These are phyloP conservation scores for Venturia oleaginea DNA, from an alignment of 2,329 filamentous ascomycete species.

Conservation along the genomic window DNA sequence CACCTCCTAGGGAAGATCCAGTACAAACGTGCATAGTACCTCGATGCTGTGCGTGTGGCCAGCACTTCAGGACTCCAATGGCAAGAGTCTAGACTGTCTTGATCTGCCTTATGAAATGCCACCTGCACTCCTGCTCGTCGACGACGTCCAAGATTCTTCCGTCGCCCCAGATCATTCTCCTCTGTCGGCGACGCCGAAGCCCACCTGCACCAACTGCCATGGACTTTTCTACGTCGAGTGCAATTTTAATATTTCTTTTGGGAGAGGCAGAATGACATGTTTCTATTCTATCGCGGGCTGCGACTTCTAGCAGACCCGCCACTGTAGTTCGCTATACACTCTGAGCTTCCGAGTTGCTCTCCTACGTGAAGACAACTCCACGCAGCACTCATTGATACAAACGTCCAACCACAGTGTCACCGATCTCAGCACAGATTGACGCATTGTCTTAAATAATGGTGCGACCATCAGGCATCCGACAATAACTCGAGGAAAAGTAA, in stretches of 20 bases:
- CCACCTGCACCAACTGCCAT: neutral
- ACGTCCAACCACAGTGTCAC: neutral
- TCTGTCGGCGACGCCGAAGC: neutral
- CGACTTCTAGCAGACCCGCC: neutral
- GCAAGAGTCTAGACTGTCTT: neutral
- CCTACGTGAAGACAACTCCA: neutral
- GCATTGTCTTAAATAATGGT: neutral
- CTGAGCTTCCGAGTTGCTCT: neutral
- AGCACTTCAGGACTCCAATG: neutral
- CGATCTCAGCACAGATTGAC: neutral
- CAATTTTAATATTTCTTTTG: neutral
- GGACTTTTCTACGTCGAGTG: neutral
- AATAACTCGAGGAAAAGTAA: neutral
- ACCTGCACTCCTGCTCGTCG: neutral
- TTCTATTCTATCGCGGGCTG: neutral
- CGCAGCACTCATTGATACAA: neutral
- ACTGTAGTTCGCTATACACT: neutral
- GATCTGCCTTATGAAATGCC: neutral
- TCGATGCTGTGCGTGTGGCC: too few species aligned
- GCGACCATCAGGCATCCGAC: neutral
- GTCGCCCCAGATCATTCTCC: neutral
- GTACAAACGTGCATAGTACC: too few species aligned
- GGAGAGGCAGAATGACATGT: too few species aligned
- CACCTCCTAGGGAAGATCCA: neutral
- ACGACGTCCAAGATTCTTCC: too few species aligned